These are phyloP conservation scores for Phaeophleospora eucalypticola DNA, from an alignment of 2,329 filamentous ascomycete genomes.

Conservation along the genomic window DNA sequence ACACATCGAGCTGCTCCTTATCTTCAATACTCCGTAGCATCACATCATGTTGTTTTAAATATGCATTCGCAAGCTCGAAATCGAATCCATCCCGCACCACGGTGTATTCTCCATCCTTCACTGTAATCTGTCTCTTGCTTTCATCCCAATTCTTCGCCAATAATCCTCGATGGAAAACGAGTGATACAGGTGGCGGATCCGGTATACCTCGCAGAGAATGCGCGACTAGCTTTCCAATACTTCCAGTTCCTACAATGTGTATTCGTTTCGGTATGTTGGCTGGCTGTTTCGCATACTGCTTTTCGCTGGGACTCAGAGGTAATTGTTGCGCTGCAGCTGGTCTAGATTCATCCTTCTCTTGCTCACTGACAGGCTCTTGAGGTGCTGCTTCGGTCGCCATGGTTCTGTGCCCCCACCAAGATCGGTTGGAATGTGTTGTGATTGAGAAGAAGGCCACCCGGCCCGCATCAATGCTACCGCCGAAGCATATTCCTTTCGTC, in stretches of 20 bases:
- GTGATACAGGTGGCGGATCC: conserved; percentile 67
- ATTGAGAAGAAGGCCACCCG: conserved; percentile 40
- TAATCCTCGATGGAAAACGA: conserved; percentile 64
- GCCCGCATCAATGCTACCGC: conserved; percentile 41
- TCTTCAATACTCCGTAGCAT: conserved; percentile 4
- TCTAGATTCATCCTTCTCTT: background rate
- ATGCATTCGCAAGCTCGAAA: conserved; percentile 40
- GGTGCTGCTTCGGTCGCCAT: background rate
- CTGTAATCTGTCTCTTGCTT: conserved; percentile 44
- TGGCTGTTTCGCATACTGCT: conserved; percentile 26
- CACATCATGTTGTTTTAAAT: conserved; percentile 37
- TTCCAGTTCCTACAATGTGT: conserved; percentile 75
- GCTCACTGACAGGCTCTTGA: background rate
- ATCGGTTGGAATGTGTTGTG: conserved; percentile 14
- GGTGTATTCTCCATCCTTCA: conserved; percentile 42
- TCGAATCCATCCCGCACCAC: conserved; percentile 41
- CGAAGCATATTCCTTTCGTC: conserved; percentile 36
- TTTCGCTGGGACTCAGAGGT: conserved; percentile 25
- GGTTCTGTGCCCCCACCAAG: conserved; percentile 21
- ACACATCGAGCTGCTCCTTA: conserved; percentile 17
- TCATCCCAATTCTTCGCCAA: conserved; percentile 47
- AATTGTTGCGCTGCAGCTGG: background rate
- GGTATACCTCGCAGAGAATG: conserved; percentile 61
- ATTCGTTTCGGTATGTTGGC: conserved; percentile 49
- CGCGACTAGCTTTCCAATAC: conserved; percentile 75